Evolutionary conservation across 1,284 basidiomycete species (phyloP).

Genomic region (Ganoderma lingzhi): DNA sequence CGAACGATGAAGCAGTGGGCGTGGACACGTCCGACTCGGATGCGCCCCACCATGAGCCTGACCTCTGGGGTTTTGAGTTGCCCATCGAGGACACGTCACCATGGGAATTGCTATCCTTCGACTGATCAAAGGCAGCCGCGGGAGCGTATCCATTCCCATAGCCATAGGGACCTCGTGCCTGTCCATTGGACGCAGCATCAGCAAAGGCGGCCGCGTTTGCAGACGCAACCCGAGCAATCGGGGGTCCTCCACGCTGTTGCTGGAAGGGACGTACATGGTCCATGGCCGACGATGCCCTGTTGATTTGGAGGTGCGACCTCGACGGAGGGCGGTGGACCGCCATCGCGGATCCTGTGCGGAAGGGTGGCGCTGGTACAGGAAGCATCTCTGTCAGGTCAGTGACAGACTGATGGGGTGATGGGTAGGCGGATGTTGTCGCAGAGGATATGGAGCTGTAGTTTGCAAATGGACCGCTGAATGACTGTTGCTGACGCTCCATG

Average conservation of each 20-base stretch:
- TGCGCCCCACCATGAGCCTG: constrained; percentile 69
- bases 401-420: constrained; percentile 73
- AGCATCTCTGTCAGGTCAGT: constrained; percentile 53
- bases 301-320: constrained; percentile 58
- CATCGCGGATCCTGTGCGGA: constrained; percentile 73
- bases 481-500: constrained; percentile 48
- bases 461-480: constrained; percentile 86
- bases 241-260: constrained; percentile 52
- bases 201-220: constrained; percentile 60
- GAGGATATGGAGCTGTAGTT: constrained; percentile 96
- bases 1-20: constrained; percentile 73
- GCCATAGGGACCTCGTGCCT: constrained; percentile 44
- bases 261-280: constrained; percentile 61
- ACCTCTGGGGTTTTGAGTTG: constrained; percentile 45
- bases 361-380: constrained; percentile 49
- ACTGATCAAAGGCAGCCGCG: constrained; percentile 24
- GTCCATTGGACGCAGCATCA: constrained; percentile 51
- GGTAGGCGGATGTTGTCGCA: constrained; percentile 70
- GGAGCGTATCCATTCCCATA: constrained; percentile 38
- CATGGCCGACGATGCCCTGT: constrained; percentile 80
- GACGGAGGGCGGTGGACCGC: constrained; percentile 52
- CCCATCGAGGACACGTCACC: constrained; percentile 39
- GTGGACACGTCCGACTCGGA: constrained; percentile 60
- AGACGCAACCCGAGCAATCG: constrained; percentile 59
- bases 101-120: constrained; percentile 32